Evolutionary conservation across 2,329 filamentous ascomycete genomes (phyloP), one percentile per base, ranked within the genome.

Genomic region (Ceratocystis papillata): DNA sequence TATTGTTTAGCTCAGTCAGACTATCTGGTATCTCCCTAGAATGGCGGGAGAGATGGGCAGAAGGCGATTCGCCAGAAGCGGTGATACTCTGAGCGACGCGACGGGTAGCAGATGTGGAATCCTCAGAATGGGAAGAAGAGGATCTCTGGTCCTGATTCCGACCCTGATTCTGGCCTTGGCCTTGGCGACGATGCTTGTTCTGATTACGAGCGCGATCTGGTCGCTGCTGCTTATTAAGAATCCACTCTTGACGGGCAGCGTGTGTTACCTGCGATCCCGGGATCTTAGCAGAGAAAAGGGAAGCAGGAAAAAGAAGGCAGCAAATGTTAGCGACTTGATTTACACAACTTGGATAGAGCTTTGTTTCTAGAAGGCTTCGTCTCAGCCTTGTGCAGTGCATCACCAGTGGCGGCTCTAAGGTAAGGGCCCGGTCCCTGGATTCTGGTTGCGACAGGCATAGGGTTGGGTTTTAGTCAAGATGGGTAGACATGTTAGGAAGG

Each of bases 191-290:
- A 25, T 48, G 61, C 61, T 63, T 30, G 41, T 63, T 63, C 44
- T 63, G 61, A 63, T 63, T 48, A 22, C 44, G 30, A 63, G 59
- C 33, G 15, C 44, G 46, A 41, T 30, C 57, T 46, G 33, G 64
- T 48, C 41, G 37, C 44, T 45, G 59, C 28, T 59, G 25, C 44
- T 65, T 61, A 46, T 33, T 25, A 17, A 48, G 6, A 60, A 44
- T 10, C 60, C 65, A 66, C 59, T 66, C 65, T 63, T 66, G 33
- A 22, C 25, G 59, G 62, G 65, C 65, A 22, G 33, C 45, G 20
- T 20, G 17, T 45, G 59, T 62, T 10, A 66, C 45, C 25, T 66
- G 46, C 2, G 60, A 61, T 22, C 41, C 46, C 4, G 60, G 46
- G n/a, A 55, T 60, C 65, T 63, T 20, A 37, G 30, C 55, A 59